Base-by-base conservation (phyloP, 768 basidiomycete genomes). In the Xerocomus potaroensis region DNA sequence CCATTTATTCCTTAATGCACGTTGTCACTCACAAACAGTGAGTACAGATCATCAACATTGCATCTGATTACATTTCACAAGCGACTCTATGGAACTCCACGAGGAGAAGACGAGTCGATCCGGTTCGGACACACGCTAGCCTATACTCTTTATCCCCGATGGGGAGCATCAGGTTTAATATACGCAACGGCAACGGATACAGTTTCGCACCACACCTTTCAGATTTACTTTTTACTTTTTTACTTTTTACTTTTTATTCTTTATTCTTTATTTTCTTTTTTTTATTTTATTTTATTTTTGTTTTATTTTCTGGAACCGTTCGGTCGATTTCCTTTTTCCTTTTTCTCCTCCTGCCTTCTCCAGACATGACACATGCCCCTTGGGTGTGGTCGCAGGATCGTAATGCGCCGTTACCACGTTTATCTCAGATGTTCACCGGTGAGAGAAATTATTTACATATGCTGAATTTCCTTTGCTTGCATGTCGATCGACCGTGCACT, bases 401-500 rank as follows among this genome's bases (percentile, higher is more conserved):
- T 53, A 46, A 22, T 59, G 51, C 43, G 37, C 49, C 22, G 56
- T 56, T 56, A 43, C 56, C 59, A 63, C 61, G 56, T 58, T 53
- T 61, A 62, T 64, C 61, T 63, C 54, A 54, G 49, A 56, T 60
- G 34, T 33, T 43, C 48, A 45, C 43, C 34, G 33, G 49, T 59
- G 57, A 49, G 56, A 61, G 54, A 33, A 40, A 40, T 32, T 24
- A 34, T 36, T 36, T 42, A 36, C 33, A 33, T 41, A 15, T 47
- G 35, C 22, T 49, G 21, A 23, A 41, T 45, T 34, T 40, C 37
- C 49, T 44, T 24, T 41, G 32, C 38, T 34, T 41, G 51, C 42
- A 36, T 51, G 56, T 53, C 60, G 61, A 62, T 64, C 62, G 62
- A 51, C 46, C 45, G 10, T 5, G 53, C 48, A 32, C 50, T 62